Percentiles rank a stretch among this genome's conserved stretches.
Evolutionary conservation across 2,329 filamentous ascomycete species (phyloP).

Genomic region (Xylariaceae sp.): DNA sequence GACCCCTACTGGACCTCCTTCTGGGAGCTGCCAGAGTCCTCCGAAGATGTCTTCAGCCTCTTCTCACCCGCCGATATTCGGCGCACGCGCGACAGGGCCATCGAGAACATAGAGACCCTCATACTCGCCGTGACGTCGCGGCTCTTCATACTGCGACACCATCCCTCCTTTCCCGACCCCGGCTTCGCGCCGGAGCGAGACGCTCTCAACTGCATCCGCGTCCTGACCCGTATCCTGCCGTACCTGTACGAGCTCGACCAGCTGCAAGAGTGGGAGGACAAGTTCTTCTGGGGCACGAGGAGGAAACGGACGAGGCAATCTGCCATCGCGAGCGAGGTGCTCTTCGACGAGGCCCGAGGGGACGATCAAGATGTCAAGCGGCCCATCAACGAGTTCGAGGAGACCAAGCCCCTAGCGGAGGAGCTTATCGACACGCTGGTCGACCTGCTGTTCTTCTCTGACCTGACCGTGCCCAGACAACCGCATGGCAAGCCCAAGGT

Average conservation of each 20-base stretch:
- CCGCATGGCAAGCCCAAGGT: slow-evolving; percentile 69
- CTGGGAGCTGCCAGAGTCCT: slow-evolving; percentile 92
- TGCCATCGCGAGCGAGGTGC: slow-evolving; percentile 62
- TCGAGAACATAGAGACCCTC: slow-evolving; percentile 85
- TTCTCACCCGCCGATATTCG: slow-evolving; percentile 87
- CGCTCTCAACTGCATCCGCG: slow-evolving; percentile 89
- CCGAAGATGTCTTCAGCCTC: slow-evolving; percentile 93
- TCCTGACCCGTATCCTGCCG: slow-evolving; percentile 82
- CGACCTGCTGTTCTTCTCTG: slow-evolving; percentile 85
- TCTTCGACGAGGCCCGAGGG: slow-evolving; percentile 70
- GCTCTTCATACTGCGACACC: slow-evolving; percentile 73
- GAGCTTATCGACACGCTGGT: slow-evolving; percentile 86
- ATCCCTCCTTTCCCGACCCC: slow-evolving; percentile 82
- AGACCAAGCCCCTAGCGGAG: slow-evolving; percentile 80
- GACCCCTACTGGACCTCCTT: slow-evolving; percentile 94
- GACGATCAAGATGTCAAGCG: slow-evolving; percentile 39
- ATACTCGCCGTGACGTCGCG: slow-evolving; percentile 77
- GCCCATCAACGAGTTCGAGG: slow-evolving; percentile 61
- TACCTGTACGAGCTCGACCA: slow-evolving; percentile 87
- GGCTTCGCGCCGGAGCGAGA: slow-evolving; percentile 75
- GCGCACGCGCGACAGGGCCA: slow-evolving; percentile 73
- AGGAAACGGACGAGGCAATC: slow-evolving; percentile 62
- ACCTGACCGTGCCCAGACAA: slow-evolving; percentile 74
- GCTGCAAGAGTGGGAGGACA: slow-evolving; percentile 77
- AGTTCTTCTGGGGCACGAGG: slow-evolving; percentile 81